A percentile compares a stretch with the other conserved stretches of the same genome.
These are phyloP conservation scores for Craterostigma plantagineum DNA, from an alignment of 257 asterid species.

Conservation along the genomic window DNA sequence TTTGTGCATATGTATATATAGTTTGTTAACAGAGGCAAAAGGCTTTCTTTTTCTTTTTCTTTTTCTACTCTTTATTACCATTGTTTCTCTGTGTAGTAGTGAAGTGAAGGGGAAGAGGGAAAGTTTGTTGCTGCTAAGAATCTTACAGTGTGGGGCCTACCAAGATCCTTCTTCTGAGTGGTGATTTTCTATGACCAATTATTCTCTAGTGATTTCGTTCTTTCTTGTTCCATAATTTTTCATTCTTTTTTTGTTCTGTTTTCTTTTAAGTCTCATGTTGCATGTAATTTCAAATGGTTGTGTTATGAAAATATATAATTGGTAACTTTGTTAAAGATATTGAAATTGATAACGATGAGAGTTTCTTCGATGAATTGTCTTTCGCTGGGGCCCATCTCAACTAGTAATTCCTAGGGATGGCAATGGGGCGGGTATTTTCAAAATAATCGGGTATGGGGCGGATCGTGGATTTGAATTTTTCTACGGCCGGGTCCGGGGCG, in stretches of 20 bases:
- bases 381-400: slow-evolving; percentile 20
- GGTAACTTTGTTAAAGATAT: too few relatives aligned
- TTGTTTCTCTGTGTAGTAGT: slow-evolving; percentile 7
- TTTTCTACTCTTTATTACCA: neutral
- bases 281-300: too few relatives aligned
- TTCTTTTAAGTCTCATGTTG: too few relatives aligned
- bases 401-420: too few relatives aligned
- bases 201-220: slow-evolving; percentile 1
- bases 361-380: too few relatives aligned
- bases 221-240: neutral
- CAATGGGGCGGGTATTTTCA: too few relatives aligned
- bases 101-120: slow-evolving; percentile 1
- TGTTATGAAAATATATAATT: too few relatives aligned
- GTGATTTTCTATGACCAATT: slow-evolving; percentile 12
- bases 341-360: too few relatives aligned
- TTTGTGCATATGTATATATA: neutral
- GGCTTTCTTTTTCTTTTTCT: neutral
- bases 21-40: neutral
- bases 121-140: slow-evolving; percentile 23
- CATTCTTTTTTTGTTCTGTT: too few relatives aligned
- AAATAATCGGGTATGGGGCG: too few relatives aligned
- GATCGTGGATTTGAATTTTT: too few relatives aligned
- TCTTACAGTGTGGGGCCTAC: slow-evolving; percentile 20
- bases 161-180: slow-evolving; percentile 11
- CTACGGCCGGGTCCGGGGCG: too few relatives aligned